Base-by-base conservation (phyloP, 2,329 filamentous ascomycete species). In the Aureobasidium sp. region DNA sequence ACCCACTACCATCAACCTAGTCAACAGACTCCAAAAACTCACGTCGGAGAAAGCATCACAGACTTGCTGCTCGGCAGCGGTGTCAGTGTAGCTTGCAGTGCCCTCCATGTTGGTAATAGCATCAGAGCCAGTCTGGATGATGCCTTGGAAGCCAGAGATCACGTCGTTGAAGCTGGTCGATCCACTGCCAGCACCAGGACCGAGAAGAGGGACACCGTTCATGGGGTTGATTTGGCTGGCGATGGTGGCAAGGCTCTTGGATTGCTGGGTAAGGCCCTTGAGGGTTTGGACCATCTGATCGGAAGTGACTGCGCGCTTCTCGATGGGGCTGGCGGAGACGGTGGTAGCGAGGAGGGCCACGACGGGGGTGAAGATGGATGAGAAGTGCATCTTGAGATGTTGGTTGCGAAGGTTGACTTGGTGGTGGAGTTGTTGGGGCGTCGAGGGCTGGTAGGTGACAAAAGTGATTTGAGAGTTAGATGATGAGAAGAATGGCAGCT, bases 91-190 rank as follows among this genome's bases (percentile, higher is more conserved):
- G 2, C 62, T 25, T 1, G 61, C 6, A 12, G 59, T 67, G 1
- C 63, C 65, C 5, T 65, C 11, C 68, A 72, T 70, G 52, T 53
- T 39, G 1, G 48, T 6, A 4, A 72, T 52, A 12, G 59, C 62
- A 2, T 39, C 49, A 1, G 62, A 68, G 1, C 60, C 65, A 15
- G 67, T 73, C 0, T 36, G 39, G 11, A 74, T 63, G 31, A 75
- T 75, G 7, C 71, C 67, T 11, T 29, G 48, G 51, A 74, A 71
- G 7, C 73, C 73, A 0, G 8, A 1, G 29, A 76, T 69, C 31
- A 76, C 64, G 60, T 60, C 7, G 69, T 73, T n/a, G 52, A 55
- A 62, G 39, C 9, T 36, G 27, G 44, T 53, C 15, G 27, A 31
- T 7, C 59, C 47, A 53, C 42, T 61, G 36, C 60, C 48, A 39